Conservation (phyloP, 495 filamentous ascomycete species). For the Aspergillus olivimuriae region DNA sequence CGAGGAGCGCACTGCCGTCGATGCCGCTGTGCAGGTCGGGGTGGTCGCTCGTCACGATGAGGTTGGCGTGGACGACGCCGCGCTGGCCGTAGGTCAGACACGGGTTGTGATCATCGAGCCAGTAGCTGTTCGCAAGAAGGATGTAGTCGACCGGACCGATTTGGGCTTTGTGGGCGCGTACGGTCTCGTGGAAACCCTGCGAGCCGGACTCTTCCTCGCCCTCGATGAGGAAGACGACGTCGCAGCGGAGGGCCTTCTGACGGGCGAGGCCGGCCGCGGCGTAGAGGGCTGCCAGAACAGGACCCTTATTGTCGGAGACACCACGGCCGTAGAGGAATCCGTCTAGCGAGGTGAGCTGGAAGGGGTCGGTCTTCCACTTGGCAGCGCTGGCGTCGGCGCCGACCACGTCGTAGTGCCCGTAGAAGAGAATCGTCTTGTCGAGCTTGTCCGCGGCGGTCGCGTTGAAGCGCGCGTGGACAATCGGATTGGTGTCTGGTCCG, state of each 20-base stretch:
- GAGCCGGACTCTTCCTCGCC: conserved; percentile 96
- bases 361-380: conserved; percentile 84
- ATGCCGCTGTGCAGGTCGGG: conserved; percentile 94
- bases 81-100: conserved; percentile 92
- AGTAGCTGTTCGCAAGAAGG: conserved; percentile 92
- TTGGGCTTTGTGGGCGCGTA: conserved; percentile 68
- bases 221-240: conserved; percentile 90
- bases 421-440: conserved; percentile 88
- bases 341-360: conserved; percentile 74
- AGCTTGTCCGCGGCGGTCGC: conserved; percentile 49
- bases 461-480: conserved; percentile 82
- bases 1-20: conserved; percentile 80
- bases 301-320: conserved; percentile 94
- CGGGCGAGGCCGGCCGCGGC: conserved; percentile 82
- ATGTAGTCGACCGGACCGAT: conserved; percentile 93
- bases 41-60: conserved; percentile 75
- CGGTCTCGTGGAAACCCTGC: conserved; percentile 75
- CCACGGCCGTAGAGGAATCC: conserved; percentile 97
- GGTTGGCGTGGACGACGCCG: conserved; percentile 90
- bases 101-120: conserved; percentile 91
- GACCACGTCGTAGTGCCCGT: conserved; percentile 99
- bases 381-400: conserved; percentile 68
- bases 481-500: conserved; percentile 69
- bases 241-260: conserved; percentile 68
- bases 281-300: conserved; percentile 86